Evolutionary conservation across 2,329 filamentous ascomycete species (phyloP).

Genomic region (Torrubiella hemipterigena): DNA sequence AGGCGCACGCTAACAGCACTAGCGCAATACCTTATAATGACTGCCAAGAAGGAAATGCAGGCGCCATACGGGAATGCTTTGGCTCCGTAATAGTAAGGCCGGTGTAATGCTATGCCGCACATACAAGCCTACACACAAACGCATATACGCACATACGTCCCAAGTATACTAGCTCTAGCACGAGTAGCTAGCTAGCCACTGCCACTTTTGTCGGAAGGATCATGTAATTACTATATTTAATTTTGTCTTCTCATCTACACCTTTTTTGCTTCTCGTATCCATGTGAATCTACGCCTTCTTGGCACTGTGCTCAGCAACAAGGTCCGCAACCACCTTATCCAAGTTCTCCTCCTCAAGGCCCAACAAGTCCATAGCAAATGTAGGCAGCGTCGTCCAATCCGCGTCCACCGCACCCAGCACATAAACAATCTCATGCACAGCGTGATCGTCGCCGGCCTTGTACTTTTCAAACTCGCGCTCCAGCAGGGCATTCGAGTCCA

Average conservation of each 20-base stretch:
- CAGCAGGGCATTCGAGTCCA: constrained; percentile 28
- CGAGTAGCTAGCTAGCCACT: no score
- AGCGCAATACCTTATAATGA: no score
- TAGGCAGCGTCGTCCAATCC: constrained; percentile 31
- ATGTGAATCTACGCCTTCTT: constrained; percentile 3
- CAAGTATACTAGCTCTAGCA: no score
- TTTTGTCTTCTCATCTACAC: neutral
- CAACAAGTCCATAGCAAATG: constrained; percentile 34
- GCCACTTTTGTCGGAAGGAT: no score
- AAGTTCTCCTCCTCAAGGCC: constrained; percentile 33
- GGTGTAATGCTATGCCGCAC: no score
- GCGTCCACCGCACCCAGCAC: constrained; percentile 34
- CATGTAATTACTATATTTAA: no score
- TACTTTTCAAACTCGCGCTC: constrained; percentile 21
- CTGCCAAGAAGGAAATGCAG: no score
- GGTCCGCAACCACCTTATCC: constrained; percentile 24
- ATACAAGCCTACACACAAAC: no score
- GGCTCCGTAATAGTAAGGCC: no score
- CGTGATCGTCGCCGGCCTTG: constrained; percentile 23
- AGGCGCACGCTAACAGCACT: no score
- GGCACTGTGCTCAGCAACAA: constrained; percentile 15
- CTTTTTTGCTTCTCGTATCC: neutral
- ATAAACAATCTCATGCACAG: constrained; percentile 36
- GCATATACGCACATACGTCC: no score
- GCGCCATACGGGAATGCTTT: no score